Percentiles rank a stretch among this genome's conserved stretches.
phyloP scores from a whole-genome alignment of 306 rosid genomes.

The Lathyrus oleraceus region DNA sequence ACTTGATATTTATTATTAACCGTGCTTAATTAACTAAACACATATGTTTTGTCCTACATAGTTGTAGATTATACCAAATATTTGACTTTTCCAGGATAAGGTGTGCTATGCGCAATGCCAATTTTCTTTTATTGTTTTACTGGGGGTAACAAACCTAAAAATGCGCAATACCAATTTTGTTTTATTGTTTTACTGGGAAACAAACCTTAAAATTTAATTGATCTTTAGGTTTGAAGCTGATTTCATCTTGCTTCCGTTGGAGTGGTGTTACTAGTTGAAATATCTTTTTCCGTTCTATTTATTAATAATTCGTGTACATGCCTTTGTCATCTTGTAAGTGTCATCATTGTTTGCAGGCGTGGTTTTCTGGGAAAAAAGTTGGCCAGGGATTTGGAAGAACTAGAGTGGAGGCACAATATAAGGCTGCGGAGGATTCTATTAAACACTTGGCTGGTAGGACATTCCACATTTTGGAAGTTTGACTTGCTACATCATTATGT shows the following conservation, averaged over 20 bases:
- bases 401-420: conserved; percentile 85
- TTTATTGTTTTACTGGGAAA: conserved; percentile 12
- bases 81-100: conserved; percentile 20
- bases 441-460: conserved; percentile 82
- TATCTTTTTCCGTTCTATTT: conserved; percentile 20
- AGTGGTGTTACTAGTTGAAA: conserved; percentile 23
- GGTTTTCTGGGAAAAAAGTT: conserved; percentile 87
- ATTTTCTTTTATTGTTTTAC: conserved; percentile 10
- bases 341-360: conserved; percentile 55
- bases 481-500: conserved; percentile 8
- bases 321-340: conserved; percentile 25
- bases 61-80: neutral
- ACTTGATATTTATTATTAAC: neutral
- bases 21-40: neutral
- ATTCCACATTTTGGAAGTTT: conserved; percentile 18
- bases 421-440: conserved; percentile 83
- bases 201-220: conserved; percentile 13
- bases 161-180: conserved; percentile 2
- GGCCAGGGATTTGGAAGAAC: conserved; percentile 88
- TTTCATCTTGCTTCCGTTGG: conserved; percentile 27
- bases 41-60: conserved; percentile 14
- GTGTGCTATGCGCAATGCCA: conserved; percentile 3
- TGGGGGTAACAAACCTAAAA: neutral
- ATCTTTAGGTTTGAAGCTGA: conserved; percentile 26
- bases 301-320: conserved; percentile 33